Conservation (phyloP, 1,139 yeast genomes). For the Kodamaea plutei region DNA sequence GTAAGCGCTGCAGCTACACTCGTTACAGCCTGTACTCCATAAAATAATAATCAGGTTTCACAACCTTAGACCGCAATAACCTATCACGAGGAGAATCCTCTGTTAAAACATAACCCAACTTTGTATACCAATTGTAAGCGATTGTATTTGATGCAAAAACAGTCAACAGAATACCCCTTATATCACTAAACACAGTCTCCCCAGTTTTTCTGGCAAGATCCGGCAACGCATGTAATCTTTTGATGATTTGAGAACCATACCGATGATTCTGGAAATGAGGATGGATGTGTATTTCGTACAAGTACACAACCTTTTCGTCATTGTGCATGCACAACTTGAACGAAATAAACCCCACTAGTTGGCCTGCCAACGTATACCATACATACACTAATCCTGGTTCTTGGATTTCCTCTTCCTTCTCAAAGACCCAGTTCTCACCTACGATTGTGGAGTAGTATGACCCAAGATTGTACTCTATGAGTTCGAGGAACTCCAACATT, state of each 20-base stretch:
- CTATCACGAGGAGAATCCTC: slow-evolving; percentile 44
- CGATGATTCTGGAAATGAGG: slow-evolving; percentile 25
- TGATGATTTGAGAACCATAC: slow-evolving; percentile 34
- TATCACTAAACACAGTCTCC: slow-evolving; percentile 8
- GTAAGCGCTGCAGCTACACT: too few relatives aligned
- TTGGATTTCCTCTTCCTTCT: slow-evolving; percentile 43
- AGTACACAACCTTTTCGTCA: slow-evolving; percentile 36
- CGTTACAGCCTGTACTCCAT: too few relatives aligned
- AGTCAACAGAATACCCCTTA: slow-evolving; percentile 40
- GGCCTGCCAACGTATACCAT: slow-evolving; percentile 18
- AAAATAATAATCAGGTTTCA: slow-evolving; percentile 42
- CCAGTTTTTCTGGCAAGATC: slow-evolving; percentile 10
- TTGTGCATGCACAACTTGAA: slow-evolving; percentile 34
- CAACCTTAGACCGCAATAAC: slow-evolving; percentile 33
- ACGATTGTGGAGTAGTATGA: slow-evolving; percentile 21
- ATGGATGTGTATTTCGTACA: slow-evolving; percentile 52
- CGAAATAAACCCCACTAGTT: slow-evolving; percentile 41
- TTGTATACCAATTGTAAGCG: slow-evolving; percentile 43
- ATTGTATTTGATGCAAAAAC: slow-evolving; percentile 45
- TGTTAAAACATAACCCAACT: slow-evolving; percentile 34
- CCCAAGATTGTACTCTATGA: slow-evolving; percentile 33
- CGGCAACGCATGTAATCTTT: slow-evolving; percentile 25
- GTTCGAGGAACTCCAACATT: slow-evolving; percentile 17
- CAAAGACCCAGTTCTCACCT: slow-evolving; percentile 43
- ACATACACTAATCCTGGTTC: slow-evolving; percentile 43